phyloP scores from a whole-genome alignment of 2,329 filamentous ascomycete species.

The Talaromyces amestolkiae region DNA sequence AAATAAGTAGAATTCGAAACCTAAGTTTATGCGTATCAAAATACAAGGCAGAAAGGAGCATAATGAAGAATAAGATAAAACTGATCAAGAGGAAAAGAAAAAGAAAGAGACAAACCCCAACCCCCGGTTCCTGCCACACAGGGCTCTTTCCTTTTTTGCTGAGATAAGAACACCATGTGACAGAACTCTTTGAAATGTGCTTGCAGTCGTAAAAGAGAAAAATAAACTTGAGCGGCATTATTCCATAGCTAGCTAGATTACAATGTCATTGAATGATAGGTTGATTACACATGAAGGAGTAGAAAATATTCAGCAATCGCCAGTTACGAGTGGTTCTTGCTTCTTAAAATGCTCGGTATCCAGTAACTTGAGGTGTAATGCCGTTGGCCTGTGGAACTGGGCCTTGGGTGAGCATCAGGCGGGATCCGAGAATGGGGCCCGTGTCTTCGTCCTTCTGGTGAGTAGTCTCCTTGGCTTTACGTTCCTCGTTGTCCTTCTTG shows the following conservation, averaged over 20 bases:
- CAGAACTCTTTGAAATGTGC: background rate
- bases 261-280: conserved; percentile 17
- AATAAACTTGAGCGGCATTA: conserved; percentile 18
- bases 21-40: background rate
- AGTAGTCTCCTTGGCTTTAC: conserved; percentile 68
- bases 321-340: background rate
- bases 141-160: background rate
- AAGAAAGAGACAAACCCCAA: conserved; percentile 3
- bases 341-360: conserved; percentile 59
- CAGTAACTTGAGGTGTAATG: conserved; percentile 83
- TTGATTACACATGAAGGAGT: conserved; percentile 18
- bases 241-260: conserved; percentile 20
- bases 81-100: background rate
- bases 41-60: background rate
- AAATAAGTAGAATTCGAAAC: background rate
- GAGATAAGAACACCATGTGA: background rate
- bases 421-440: conserved; percentile 85
- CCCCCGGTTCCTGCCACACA: conserved; percentile 10
- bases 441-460: conserved; percentile 90
- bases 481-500: conserved; percentile 94
- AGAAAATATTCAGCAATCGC: conserved; percentile 10
- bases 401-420: conserved; percentile 94
- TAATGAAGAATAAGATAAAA: background rate
- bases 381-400: conserved; percentile 80
- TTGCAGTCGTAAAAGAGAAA: background rate